Conservation (phyloP, 306 rosid genomes). For the Benincasa hispida region DNA sequence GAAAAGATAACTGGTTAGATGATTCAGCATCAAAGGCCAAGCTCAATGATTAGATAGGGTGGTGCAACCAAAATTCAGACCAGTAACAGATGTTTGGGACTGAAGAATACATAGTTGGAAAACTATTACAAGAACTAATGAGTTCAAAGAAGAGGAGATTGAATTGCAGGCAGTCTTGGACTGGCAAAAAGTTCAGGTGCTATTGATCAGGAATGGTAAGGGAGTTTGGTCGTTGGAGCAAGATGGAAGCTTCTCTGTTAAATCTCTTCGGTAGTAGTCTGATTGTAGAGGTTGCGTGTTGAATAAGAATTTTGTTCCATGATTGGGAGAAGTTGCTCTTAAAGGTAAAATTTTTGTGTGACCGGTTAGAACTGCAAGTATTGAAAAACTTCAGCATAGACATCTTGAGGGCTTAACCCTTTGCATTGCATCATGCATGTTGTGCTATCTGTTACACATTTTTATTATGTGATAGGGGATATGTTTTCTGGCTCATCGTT, state of each 20-base stretch:
- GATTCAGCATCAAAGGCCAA: neutral
- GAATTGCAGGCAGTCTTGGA: no score
- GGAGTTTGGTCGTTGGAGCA: no score
- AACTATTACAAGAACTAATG: no score
- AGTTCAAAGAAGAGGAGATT: no score
- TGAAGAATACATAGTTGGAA: no score
- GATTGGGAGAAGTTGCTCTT: neutral
- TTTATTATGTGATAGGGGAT: neutral
- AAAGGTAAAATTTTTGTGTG: neutral
- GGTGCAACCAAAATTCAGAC: no score
- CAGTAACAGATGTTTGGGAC: no score
- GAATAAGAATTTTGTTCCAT: neutral
- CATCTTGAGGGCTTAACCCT: neutral
- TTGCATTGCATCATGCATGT: neutral
- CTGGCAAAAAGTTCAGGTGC: no score
- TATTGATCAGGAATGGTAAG: no score
- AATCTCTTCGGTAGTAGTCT: neutral
- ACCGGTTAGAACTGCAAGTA: neutral
- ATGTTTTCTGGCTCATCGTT: no score
- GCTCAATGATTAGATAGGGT: no score
- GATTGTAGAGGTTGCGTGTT: neutral
- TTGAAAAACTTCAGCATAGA: neutral
- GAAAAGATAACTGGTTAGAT: no score
- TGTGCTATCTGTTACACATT: neutral
- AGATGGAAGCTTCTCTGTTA: neutral